phyloP scores from a whole-genome alignment of 257 asterid genomes.

The Lavandula angustifolia region DNA sequence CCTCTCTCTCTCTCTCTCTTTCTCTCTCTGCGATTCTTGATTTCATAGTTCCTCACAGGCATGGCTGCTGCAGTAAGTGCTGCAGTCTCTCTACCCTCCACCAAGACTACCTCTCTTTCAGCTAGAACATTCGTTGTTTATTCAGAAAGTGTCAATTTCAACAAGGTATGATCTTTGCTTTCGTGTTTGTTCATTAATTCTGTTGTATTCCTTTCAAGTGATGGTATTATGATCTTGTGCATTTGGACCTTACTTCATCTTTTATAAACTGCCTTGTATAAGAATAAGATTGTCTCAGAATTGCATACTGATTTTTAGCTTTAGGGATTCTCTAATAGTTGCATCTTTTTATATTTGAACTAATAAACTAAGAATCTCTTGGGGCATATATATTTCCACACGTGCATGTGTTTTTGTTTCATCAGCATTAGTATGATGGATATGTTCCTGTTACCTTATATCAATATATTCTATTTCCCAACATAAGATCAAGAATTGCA shows the following conservation, averaged over 20 bases:
- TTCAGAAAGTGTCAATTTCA: conserved; percentile 60
- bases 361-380: not conserved
- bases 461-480: not conserved
- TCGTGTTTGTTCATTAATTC: not conserved
- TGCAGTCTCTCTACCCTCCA: conserved; percentile 83
- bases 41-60: conserved; percentile 19
- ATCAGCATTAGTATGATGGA: not conserved
- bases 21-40: conserved; percentile 2
- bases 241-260: not conserved
- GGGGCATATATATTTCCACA: not conserved
- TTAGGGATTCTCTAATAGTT: not conserved
- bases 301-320: not conserved
- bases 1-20: conserved; percentile 25
- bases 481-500: not conserved
- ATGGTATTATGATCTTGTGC: not conserved
- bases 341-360: not conserved
- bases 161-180: conserved; percentile 51
- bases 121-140: conserved; percentile 57
- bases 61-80: conserved; percentile 96
- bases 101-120: conserved; percentile 63
- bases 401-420: not conserved
- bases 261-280: not conserved
- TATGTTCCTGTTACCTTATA: not conserved
- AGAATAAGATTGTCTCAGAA: not conserved
- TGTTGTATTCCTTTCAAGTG: conserved; percentile 4